Evolutionary conservation across 2,329 filamentous ascomycete species (phyloP).

Genomic region (Calonectria hawksworthii): DNA sequence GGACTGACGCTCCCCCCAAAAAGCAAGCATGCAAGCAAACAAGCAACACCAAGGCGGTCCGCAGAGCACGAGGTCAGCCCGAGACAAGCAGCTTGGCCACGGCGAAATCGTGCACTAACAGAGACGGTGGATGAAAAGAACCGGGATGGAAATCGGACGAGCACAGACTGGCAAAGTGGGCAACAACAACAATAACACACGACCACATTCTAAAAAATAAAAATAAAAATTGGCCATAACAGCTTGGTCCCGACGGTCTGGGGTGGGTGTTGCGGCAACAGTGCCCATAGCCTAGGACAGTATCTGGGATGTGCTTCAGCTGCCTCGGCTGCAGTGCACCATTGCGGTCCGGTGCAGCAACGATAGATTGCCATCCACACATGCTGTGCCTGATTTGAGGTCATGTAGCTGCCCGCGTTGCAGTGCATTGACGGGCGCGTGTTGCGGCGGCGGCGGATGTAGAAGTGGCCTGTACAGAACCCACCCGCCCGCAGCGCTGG

Average conservation of each 20-base stretch:
- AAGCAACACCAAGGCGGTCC: background rate
- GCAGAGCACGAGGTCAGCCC: background rate
- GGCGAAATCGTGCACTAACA: slow-evolving; percentile 6
- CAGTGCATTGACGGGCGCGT: slow-evolving; percentile 10
- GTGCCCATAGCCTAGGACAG: slow-evolving; percentile 13
- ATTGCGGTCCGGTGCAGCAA: slow-evolving; percentile 1
- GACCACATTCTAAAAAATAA: background rate
- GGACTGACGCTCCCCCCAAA: background rate
- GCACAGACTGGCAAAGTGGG: background rate
- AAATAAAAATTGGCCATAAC: background rate
- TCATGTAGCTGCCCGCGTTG: slow-evolving; percentile 14
- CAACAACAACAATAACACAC: slow-evolving; percentile 8
- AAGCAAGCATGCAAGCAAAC: background rate
- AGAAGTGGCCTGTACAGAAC: slow-evolving; percentile 13
- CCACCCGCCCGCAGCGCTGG: slow-evolving; percentile 14
- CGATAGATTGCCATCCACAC: background rate
- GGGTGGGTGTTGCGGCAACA: slow-evolving; percentile 4
- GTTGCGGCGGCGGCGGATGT: slow-evolving; percentile 21
- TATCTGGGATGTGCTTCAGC: slow-evolving; percentile 10
- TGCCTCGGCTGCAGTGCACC: background rate
- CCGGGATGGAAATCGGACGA: slow-evolving; percentile 1
- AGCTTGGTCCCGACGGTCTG: background rate
- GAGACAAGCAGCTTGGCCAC: background rate
- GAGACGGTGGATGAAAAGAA: background rate
- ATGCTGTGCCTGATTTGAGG: background rate